Evolutionary conservation across 495 filamentous ascomycete species (phyloP).

Genomic region (Lophiotrema nucula): DNA sequence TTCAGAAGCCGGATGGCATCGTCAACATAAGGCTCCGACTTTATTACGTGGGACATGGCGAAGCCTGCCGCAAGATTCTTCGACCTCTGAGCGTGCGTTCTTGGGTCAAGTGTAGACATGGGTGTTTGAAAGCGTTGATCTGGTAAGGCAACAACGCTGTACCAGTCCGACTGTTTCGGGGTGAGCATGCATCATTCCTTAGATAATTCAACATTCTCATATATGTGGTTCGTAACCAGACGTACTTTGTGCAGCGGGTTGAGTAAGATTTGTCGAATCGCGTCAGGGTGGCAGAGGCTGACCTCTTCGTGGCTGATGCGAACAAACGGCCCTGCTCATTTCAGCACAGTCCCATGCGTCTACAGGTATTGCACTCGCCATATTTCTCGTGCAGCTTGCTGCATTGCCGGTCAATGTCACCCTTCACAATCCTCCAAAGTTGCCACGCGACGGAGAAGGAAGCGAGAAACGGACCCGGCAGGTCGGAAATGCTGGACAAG

Average conservation of each 20-base stretch:
- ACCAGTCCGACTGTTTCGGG: constrained; percentile 36
- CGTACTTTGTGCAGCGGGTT: constrained; percentile 31
- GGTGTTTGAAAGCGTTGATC: constrained; percentile 48
- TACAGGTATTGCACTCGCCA: constrained; percentile 40
- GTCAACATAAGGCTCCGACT: constrained; percentile 45
- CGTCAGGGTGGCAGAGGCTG: constrained; percentile 49
- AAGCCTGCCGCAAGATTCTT: constrained; percentile 45
- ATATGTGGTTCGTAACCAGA: not conserved
- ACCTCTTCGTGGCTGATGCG: constrained; percentile 51
- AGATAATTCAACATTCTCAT: constrained; percentile 21
- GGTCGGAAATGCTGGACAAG: too few relatives aligned
- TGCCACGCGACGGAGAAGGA: constrained; percentile 48
- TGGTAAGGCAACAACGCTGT: constrained; percentile 39
- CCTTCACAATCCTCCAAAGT: constrained; percentile 42
- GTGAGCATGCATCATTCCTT: too few relatives aligned
- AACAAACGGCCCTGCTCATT: constrained; percentile 45
- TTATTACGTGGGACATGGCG: constrained; percentile 45
- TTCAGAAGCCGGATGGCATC: constrained; percentile 38
- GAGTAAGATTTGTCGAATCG: constrained; percentile 35
- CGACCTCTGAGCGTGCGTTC: constrained; percentile 38
- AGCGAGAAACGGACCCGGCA: constrained; percentile 47
- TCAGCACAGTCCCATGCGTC: not conserved
- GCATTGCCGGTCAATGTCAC: constrained; percentile 43
- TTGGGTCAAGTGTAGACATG: constrained; percentile 46
- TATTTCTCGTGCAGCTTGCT: constrained; percentile 46